phyloP scores from a whole-genome alignment of 495 filamentous ascomycete species.

The Schizothecium vesticola region DNA sequence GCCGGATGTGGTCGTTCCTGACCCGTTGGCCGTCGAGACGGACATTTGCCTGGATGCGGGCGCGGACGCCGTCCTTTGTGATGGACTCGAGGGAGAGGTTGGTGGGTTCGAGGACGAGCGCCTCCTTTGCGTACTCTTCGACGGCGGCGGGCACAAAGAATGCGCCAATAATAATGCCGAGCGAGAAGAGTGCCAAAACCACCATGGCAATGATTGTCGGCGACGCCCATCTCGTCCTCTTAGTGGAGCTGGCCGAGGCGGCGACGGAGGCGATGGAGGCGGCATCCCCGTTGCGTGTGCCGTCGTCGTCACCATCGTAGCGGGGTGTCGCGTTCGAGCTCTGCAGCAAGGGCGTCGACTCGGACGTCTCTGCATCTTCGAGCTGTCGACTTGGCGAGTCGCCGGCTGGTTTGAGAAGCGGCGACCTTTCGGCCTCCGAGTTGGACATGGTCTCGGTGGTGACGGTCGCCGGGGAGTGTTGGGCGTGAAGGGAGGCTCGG shows the following conservation, averaged over 20 bases:
- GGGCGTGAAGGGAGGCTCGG: neutral
- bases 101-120: conserved; percentile 71
- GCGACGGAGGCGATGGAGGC: conserved; percentile 27
- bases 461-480: neutral
- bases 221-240: conserved; percentile 35
- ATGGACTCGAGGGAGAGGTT: conserved; percentile 78
- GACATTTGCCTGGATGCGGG: conserved; percentile 75
- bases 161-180: conserved; percentile 52
- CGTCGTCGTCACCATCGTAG: conserved; percentile 44
- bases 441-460: conserved; percentile 38
- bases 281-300: conserved; percentile 24
- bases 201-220: conserved; percentile 44
- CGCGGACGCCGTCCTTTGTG: conserved; percentile 67
- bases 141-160: conserved; percentile 77
- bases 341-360: conserved; percentile 53
- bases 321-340: conserved; percentile 33
- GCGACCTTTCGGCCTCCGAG: conserved; percentile 32
- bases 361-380: conserved; percentile 27
- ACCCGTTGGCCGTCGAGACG: conserved; percentile 71
- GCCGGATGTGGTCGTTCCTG: conserved; percentile 59
- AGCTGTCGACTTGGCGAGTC: conserved; percentile 24
- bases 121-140: conserved; percentile 79
- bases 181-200: conserved; percentile 32
- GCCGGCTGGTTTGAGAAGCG: conserved; percentile 35
- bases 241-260: conserved; percentile 15